Evolutionary conservation across 371 early-diverging fungal genomes (phyloP).

Genomic region (Mortierella sp.): DNA sequence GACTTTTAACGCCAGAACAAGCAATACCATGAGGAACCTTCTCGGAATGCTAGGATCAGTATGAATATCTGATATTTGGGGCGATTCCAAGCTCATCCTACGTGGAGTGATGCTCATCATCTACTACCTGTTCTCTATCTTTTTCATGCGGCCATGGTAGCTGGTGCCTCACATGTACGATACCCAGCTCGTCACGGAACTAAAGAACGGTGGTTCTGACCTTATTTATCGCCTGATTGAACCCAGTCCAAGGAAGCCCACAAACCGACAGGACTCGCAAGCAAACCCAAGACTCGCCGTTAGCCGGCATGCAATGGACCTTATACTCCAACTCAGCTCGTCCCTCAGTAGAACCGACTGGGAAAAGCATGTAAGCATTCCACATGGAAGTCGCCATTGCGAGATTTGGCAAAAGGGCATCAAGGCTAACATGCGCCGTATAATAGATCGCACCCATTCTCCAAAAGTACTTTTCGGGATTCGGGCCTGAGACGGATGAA

Average conservation of each 20-base stretch:
- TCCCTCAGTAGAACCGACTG: slow-evolving; percentile 63
- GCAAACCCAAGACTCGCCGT: slow-evolving; percentile 57
- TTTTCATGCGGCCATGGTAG: no score
- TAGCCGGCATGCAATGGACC: slow-evolving; percentile 66
- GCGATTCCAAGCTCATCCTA: no score
- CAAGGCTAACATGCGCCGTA: no score
- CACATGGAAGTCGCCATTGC: no score
- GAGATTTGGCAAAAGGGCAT: no score
- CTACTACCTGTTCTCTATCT: background rate
- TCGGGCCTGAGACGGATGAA: slow-evolving; percentile 54
- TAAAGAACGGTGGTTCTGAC: slow-evolving; percentile 46
- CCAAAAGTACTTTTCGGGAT: slow-evolving; percentile 73
- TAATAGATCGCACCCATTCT: slow-evolving; percentile 67
- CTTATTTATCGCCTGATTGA: slow-evolving; percentile 44
- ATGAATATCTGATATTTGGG: no score
- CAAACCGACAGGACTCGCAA: slow-evolving; percentile 20
- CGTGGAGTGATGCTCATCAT: no score
- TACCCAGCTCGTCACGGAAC: slow-evolving; percentile 45
- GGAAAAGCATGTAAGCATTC: slow-evolving; percentile 62
- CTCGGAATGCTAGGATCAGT: slow-evolving; percentile 46
- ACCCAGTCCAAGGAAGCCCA: slow-evolving; percentile 22
- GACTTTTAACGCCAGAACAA: slow-evolving; percentile 16
- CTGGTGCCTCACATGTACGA: slow-evolving; percentile 50
- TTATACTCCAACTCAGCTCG: slow-evolving; percentile 61
- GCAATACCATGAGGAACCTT: slow-evolving; percentile 30